Conservation (phyloP, 148 eudicot species). For the Camellia japonica region DNA sequence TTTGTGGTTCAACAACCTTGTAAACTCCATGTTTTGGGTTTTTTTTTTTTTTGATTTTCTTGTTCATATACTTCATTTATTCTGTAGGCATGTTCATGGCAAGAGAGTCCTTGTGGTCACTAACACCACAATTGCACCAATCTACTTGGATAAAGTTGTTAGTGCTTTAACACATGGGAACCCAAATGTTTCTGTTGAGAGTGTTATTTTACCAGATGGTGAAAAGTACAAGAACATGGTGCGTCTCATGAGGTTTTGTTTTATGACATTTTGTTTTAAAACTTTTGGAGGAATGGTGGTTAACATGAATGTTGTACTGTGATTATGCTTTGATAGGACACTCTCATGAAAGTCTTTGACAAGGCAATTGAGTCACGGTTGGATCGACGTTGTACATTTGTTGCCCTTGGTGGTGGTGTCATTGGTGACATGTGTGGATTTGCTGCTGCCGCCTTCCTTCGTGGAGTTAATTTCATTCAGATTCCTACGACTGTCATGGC, state of each 20-base stretch:
- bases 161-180: conserved; percentile 73
- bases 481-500: conserved; percentile 98
- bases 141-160: conserved; percentile 87
- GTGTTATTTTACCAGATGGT: conserved; percentile 86
- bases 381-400: conserved; percentile 84
- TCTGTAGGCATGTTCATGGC: conserved; percentile 85
- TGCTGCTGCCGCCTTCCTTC: conserved; percentile 93
- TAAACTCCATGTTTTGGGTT: background rate
- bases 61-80: background rate
- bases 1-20: background rate
- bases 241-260: conserved; percentile 24
- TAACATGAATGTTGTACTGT: conserved; percentile 7
- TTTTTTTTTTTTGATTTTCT: background rate
- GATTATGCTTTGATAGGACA: conserved; percentile 46
- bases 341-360: conserved; percentile 88
- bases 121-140: conserved; percentile 79
- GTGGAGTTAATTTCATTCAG: conserved; percentile 93
- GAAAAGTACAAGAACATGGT: conserved; percentile 95
- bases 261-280: background rate
- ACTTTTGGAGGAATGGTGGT: background rate
- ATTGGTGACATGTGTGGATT: conserved; percentile 97
- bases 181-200: conserved; percentile 74
- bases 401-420: conserved; percentile 98
- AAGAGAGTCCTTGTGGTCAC: conserved; percentile 92
- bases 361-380: conserved; percentile 90